Evolutionary conservation across 768 basidiomycete species (phyloP), one percentile per base, ranked within the genome.

Genomic region (Leccinellum luteum): DNA sequence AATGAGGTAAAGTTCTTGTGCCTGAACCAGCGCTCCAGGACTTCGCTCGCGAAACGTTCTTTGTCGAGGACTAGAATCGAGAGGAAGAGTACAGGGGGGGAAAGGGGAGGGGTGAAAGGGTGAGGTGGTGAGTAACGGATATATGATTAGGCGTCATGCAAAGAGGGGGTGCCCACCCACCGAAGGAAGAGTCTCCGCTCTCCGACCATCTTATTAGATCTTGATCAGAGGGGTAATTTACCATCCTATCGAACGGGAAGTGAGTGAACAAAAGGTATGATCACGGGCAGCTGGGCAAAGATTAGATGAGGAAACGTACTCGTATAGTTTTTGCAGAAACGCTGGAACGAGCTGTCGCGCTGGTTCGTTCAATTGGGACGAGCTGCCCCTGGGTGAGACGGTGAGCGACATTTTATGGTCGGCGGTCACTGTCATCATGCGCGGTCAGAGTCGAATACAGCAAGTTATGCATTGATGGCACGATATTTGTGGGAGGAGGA

Each of bases 1-100:
- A 97, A 96, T 66, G 90, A 92, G 13, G 91, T 92, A 74, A 97
- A 98, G 71, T 95, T 97, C 59, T 89, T 86, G 75, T 98, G 97
- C 72, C 98, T 99, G 85, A 98, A 99, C 86, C 90, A 98, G 45
- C 86, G 83, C 3, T 92, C 92, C 6, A 98, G 84, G 30, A 97
- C 84, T 72, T 96, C 90, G 38, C 85, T 84, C 2, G 90, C n/a
- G 69, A 98, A 92, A 27, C 86, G 86, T 70, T 96, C 93, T 65
- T 92, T 89, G 72, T 96, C 91, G 35, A 92, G 85, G 28, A 98
- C 95, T 97, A 66, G 4, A 28, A 28, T 28, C 28, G 6, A 28
- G 6, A 28, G 28, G 6, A 6, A 28, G 28, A 28, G n/a, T n/a
- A n/a, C n/a, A n/a, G n/a, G n/a, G n/a, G n/a, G n/a, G n/a, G n/a